Evolutionary conservation across 169 alveolate species (phyloP), one percentile per base, ranked within the genome.

Genomic region (Plasmodium vinckei): DNA sequence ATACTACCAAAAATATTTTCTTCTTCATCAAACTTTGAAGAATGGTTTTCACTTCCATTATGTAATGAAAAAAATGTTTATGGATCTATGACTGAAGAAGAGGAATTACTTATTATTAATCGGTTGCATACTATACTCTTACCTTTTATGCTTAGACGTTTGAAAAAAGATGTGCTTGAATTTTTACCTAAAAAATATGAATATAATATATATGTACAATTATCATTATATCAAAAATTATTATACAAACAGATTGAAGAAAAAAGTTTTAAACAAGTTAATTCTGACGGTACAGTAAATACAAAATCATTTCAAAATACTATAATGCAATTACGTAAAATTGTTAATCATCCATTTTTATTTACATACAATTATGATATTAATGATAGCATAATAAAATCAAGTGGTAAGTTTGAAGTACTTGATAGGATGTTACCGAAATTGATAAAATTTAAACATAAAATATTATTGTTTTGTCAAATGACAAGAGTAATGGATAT

Each of bases 141-240:
- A 64, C 99, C 99, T 2, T 99, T 98, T 92, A 97, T 99, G 99
- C 94, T 99, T n/a, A 92, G 99, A 87, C 93, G 99, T 65, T 97
- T 98, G 0, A 99, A 99, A 91, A 97, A 97, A 67, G 99, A 99
- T 87, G 99, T 99, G 1, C 98, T 98, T 61, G 95, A 95, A 70
- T 99, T 98, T 64, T 95, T 99, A 79, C 99, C 99, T 1, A 97
- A 97, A 5, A 98, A 98, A 87, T 96, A 88, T 77, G 99, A 98
- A 87, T 92, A 92, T 92, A 95, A 93, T 71, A 87, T 95, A 17
- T 92, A 92, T 82, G 96, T 98, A 79, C 98, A 96, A 23, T 94
- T 98, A 95, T 97, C 99, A 2, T 94, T 96, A 51, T 96, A 98
- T 95, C 98, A 98, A 84, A 97, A 96, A 87, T 91, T 94, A 17